phyloP scores from a whole-genome alignment of 371 early-diverging fungal genomes.

The Mucor lusitanicus region DNA sequence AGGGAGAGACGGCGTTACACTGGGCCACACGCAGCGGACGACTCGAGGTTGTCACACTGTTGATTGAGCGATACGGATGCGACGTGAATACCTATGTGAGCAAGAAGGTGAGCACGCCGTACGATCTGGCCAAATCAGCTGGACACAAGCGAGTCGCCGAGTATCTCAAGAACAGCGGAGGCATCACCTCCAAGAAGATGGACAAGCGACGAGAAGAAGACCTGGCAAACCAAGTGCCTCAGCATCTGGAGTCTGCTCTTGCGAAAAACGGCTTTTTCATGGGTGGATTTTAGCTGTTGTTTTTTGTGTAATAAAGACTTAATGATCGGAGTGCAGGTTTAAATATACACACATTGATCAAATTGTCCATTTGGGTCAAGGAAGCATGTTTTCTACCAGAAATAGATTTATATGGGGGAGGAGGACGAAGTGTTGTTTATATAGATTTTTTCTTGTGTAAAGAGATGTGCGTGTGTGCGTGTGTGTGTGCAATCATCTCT shows the following conservation, averaged over 20 bases:
- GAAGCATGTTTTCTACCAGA: conserved; percentile 13
- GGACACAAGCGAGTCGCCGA: conserved; percentile 43
- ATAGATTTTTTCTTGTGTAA: neutral
- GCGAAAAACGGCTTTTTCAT: conserved; percentile 41
- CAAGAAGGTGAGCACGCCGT: conserved; percentile 35
- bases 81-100: conserved; percentile 38
- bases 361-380: neutral
- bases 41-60: conserved; percentile 33
- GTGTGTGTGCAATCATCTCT: neutral
- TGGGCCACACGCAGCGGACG: conserved; percentile 41
- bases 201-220: conserved; percentile 42
- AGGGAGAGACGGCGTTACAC: conserved; percentile 41
- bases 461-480: neutral
- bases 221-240: conserved; percentile 26
- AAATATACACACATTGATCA: conserved; percentile 1
- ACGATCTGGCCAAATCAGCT: conserved; percentile 42
- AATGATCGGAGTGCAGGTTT: neutral
- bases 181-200: conserved; percentile 41
- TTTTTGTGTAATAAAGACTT: neutral
- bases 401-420: conserved; percentile 4
- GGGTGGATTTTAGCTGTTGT: conserved; percentile 7
- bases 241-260: conserved; percentile 32
- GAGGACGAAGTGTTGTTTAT: neutral
- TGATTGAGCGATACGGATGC: conserved; percentile 35
- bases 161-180: conserved; percentile 41